A percentile compares a stretch with the other conserved stretches of the same genome.
phyloP scores from a whole-genome alignment of 345 rosid species.

The Aethionema arabicum region DNA sequence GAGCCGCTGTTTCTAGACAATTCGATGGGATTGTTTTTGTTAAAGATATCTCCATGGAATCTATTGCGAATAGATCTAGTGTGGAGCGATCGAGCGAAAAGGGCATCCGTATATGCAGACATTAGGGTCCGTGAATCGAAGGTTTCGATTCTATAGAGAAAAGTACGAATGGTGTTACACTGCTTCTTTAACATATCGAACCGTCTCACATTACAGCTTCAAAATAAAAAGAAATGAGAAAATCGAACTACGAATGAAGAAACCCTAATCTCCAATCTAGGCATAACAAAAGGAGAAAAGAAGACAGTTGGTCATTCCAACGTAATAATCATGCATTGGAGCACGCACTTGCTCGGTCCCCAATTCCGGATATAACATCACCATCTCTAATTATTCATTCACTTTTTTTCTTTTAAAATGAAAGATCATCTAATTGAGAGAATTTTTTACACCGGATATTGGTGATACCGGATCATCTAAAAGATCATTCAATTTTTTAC shows the following conservation, averaged over 20 bases:
- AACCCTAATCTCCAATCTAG: slow-evolving; percentile 24
- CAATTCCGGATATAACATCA: too few species aligned
- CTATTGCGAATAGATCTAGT: slow-evolving; percentile 19
- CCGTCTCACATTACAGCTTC: slow-evolving; percentile 43
- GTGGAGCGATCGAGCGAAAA: slow-evolving; percentile 37
- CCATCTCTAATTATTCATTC: too few species aligned
- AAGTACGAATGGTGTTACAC: slow-evolving; percentile 26
- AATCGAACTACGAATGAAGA: slow-evolving; percentile 3
- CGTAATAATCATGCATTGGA: slow-evolving; percentile 37
- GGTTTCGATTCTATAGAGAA: slow-evolving; percentile 36
- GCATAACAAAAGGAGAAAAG: background rate
- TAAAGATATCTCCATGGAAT: slow-evolving; percentile 14
- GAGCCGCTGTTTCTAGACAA: slow-evolving; percentile 13
- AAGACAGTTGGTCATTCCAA: slow-evolving; percentile 17
- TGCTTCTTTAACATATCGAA: slow-evolving; percentile 57
- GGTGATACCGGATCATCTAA: too few species aligned
- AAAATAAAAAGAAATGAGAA: background rate
- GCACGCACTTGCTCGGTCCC: slow-evolving; percentile 13
- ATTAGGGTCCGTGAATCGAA: slow-evolving; percentile 38
- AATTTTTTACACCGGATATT: too few species aligned
- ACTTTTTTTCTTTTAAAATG: too few species aligned
- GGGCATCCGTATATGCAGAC: slow-evolving; percentile 35
- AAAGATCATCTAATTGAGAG: too few species aligned
- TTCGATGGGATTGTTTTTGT: slow-evolving; percentile 22
- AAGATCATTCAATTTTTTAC: too few species aligned